phyloP scores from a whole-genome alignment of 1,139 yeast species.

The Suhomyces terraborum region DNA sequence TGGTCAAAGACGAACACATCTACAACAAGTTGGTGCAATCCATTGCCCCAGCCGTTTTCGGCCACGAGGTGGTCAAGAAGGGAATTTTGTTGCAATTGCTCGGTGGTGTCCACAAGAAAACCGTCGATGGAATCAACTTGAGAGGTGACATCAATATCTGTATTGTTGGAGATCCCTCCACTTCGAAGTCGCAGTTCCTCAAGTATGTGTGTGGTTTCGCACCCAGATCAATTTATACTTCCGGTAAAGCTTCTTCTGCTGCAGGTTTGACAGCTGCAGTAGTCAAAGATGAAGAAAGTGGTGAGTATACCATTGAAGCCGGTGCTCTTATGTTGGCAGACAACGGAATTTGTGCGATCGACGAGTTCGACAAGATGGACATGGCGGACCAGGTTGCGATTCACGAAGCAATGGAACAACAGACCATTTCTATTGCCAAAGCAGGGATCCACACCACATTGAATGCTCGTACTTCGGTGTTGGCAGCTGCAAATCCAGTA shows the following conservation, averaged over 20 bases:
- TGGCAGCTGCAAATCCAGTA: conserved; percentile 97
- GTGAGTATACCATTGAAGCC: conserved; percentile 96
- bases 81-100: conserved; percentile 85
- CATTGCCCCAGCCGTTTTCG: conserved; percentile 95
- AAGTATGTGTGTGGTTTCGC: conserved; percentile 91
- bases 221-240: conserved; percentile 94
- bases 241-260: conserved; percentile 98
- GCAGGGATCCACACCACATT: conserved; percentile 98
- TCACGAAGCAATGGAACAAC: conserved; percentile 99
- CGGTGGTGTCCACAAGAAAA: conserved; percentile 95
- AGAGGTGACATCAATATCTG: conserved; percentile 98
- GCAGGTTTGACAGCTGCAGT: conserved; percentile 99
- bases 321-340: conserved; percentile 99
- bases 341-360: conserved; percentile 98
- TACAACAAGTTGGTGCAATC: conserved; percentile 86
- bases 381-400: conserved; percentile 94
- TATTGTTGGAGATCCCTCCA: conserved; percentile 97
- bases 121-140: conserved; percentile 91
- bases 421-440: conserved; percentile 94
- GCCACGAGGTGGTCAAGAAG: conserved; percentile 92
- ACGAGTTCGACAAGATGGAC: conserved; percentile 98
- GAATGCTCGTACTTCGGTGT: conserved; percentile 91
- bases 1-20: conserved; percentile 89
- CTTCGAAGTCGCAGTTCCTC: conserved; percentile 93
- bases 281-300: conserved; percentile 95